These are phyloP conservation scores for Aspergillus amoenus DNA, from an alignment of 2,329 filamentous ascomycete species.

Conservation along the genomic window DNA sequence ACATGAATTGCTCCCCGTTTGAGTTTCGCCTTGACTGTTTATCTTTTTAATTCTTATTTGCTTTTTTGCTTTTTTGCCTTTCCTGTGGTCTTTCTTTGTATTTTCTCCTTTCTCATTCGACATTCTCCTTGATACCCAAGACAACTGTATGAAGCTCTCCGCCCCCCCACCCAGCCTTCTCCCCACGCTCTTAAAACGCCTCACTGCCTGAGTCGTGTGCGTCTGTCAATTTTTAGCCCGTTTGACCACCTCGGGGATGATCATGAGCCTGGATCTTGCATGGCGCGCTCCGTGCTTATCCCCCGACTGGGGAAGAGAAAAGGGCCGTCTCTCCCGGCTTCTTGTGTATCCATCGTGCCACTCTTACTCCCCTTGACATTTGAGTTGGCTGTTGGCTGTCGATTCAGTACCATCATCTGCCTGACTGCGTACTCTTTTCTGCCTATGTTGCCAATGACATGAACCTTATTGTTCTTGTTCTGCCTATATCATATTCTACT, in stretches of 20 bases:
- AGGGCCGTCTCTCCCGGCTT: slow-evolving; percentile 1
- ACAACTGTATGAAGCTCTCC: slow-evolving; percentile 9
- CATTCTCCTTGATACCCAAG: neutral
- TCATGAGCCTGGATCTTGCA: slow-evolving; percentile 7
- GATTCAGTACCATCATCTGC: neutral
- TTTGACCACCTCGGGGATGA: slow-evolving; percentile 7
- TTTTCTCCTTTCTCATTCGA: neutral
- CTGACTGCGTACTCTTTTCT: neutral
- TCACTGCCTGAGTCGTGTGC: slow-evolving; percentile 2
- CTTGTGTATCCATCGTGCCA: slow-evolving; percentile 18
- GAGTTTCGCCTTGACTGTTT: slow-evolving; percentile 9
- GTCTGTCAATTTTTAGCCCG: slow-evolving; percentile 6
- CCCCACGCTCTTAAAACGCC: slow-evolving; percentile 14
- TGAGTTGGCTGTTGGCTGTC: neutral
- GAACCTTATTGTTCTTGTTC: neutral
- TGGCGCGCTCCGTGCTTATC: slow-evolving; percentile 5
- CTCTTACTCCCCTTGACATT: neutral
- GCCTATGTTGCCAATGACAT: neutral
- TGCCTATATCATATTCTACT: neutral
- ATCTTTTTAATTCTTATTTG: slow-evolving; percentile 1
- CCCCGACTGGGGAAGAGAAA: slow-evolving; percentile 3
- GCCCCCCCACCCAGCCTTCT: slow-evolving; percentile 14
- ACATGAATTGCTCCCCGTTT: slow-evolving; percentile 8
- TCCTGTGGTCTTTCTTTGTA: neutral
- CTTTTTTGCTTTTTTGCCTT: neutral